Base-by-base conservation (phyloP, 352 stramenopile genomes). In the Lagenidium giganteum region DNA sequence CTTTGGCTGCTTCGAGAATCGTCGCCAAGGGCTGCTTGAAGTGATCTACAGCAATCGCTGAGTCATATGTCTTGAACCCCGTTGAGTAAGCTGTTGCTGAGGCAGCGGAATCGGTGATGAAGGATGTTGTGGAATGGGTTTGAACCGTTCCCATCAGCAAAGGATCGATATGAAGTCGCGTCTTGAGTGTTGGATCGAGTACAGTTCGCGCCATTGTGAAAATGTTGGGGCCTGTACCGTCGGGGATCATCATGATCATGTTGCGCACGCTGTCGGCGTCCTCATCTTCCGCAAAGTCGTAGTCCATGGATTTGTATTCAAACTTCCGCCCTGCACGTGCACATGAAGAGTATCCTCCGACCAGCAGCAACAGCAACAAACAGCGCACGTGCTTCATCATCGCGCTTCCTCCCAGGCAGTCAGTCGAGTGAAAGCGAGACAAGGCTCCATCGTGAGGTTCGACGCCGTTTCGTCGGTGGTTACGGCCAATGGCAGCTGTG, bases 191-290 rank as follows among this genome's bases (percentile, higher is more conserved):
- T 27, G 72, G 69, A 34, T 86, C 72, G 4, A 73, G 50, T 42
- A 86, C 67, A 1, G 69, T 79, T 31, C 72, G 67, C 27, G 69
- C 69, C 23, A 86, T 42, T 0, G 69, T 64, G 46, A 80, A 86
- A 29, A 86, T 61, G 57, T 86, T 81, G 33, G 72, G 72, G 2
- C 67, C 67, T 12, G 70, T 86, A 35, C 73, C 70, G 34, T 83
- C 73, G 1, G 70, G 73, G 49, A 86, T 83, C 73, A 83, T 86
- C 67, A 83, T 86, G 45, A 83, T 83, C 33, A 86, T 34, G 44
- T 58, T 79, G 39, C 73, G 73, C 2, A 70, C 54, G 1, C 46
- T 24, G 16, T 67, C 54, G 37, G 67, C 37, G 17, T 66, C 56
- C 48, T 83, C 70, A 36, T 83, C 73, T 16, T 71, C 64, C 28